Evolutionary conservation across 2,329 filamentous ascomycete genomes (phyloP), one percentile per base, ranked within the genome.

Genomic region (Aspergillus tanneri): DNA sequence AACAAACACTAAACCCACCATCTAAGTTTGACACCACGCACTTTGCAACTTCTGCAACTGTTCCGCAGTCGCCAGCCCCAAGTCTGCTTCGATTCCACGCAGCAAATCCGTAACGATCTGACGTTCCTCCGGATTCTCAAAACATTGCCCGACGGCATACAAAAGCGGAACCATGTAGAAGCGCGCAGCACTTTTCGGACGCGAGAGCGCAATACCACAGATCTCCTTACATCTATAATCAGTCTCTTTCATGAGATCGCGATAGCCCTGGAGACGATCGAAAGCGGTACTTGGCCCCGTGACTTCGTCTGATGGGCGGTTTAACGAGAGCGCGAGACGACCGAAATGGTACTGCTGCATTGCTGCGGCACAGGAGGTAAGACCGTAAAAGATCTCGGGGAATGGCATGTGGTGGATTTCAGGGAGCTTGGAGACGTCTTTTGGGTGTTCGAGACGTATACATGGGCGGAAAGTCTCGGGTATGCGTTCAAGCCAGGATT

Each of bases 291-390:
- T 76, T 16, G 75, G 72, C 3, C 72, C 73, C 38, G 73, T 74
- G 3, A 79, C 77, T 0, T 76, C 78, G 47, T 84, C 77, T 12
- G 77, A 73, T 1, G 79, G 80, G 49, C 79, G 77, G 57, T 86
- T 84, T 53, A 84, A 75, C 10, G 83, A 72, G 0, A 86, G 63
- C 4, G 84, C 74, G 9, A 85, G 81, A 35, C 80, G 76, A 1
- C 80, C 81, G 71, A 86, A 85, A 57, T 86, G 80, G 54, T 84
- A 85, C 50, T 77, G 77, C 57, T 85, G 82, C 76, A 85, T 84
- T 0, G 82, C 78, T 3, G 80, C 78, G 0, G 80, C 82, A 62
- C 81, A 85, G 64, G 83, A 79, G 0, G 82, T 76, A 0, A 81
- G 72, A 43, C 77, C 77, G 60, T 82, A 84, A 75, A 82, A 85